These are phyloP conservation scores for Trichoderma virens DNA, from an alignment of 495 filamentous ascomycete species.

Conservation along the genomic window DNA sequence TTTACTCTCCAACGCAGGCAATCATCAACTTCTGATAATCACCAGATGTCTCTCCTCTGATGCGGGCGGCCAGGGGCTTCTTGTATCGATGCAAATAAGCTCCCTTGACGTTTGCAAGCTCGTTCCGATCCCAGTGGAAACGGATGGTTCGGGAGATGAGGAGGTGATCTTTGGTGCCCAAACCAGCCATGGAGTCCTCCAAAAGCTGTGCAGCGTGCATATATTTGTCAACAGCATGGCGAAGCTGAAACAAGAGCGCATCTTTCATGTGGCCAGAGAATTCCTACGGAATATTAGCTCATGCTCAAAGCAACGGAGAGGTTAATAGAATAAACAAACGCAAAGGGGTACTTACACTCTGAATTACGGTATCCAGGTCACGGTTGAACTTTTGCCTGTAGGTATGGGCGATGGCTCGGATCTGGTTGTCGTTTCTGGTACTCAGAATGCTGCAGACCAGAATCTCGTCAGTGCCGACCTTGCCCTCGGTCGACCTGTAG, in stretches of 20 bases:
- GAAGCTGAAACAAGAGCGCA: constrained; percentile 70
- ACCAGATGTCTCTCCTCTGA: constrained; percentile 78
- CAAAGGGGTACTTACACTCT: constrained; percentile 37
- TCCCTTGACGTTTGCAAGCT: constrained; percentile 63
- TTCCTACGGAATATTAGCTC: constrained; percentile 35
- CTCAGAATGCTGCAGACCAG: constrained; percentile 71
- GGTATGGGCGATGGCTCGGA: constrained; percentile 67
- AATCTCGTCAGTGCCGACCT: constrained; percentile 64
- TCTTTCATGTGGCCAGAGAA: constrained; percentile 91
- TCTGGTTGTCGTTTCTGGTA: constrained; percentile 63
- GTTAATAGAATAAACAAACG: background rate
- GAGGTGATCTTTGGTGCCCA: constrained; percentile 78
- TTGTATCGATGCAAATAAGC: constrained; percentile 62
- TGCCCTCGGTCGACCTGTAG: constrained; percentile 63
- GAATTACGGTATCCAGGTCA: constrained; percentile 62
- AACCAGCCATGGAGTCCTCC: constrained; percentile 78
- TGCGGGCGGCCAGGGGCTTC: constrained; percentile 52
- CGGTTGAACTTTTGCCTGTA: constrained; percentile 61
- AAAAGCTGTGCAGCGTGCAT: constrained; percentile 72
- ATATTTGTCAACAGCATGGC: constrained; percentile 67
- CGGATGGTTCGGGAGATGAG: constrained; percentile 68
- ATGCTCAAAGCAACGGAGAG: background rate
- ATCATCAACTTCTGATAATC: constrained; percentile 69
- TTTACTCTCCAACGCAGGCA: constrained; percentile 39
- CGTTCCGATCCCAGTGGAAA: constrained; percentile 67